Evolutionary conservation across 2,329 filamentous ascomycete species (phyloP).

Genomic region (Talaromyces sp.): DNA sequence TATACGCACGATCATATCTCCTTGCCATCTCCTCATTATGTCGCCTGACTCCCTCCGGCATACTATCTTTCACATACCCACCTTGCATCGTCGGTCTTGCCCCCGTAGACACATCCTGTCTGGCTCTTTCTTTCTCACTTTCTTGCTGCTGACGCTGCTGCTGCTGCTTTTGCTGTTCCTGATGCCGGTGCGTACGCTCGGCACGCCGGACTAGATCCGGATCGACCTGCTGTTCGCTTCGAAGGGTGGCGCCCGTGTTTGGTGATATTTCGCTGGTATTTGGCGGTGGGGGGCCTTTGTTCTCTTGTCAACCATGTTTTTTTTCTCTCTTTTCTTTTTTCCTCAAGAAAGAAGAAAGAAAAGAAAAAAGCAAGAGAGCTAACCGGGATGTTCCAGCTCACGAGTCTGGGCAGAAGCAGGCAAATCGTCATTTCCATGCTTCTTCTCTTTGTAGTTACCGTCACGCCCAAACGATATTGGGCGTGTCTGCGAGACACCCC

Average conservation of each 20-base stretch:
- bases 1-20: constrained; percentile 30
- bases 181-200: not conserved
- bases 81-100: constrained; percentile 29
- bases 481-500: not conserved
- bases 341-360: not conserved
- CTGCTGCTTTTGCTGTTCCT: constrained; percentile 6
- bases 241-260: not conserved
- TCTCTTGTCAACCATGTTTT: not conserved
- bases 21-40: constrained; percentile 32
- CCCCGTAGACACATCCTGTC: constrained; percentile 24
- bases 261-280: constrained; percentile 4
- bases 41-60: constrained; percentile 30
- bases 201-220: not conserved
- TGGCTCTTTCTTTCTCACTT: not conserved
- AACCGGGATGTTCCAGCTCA: constrained; percentile 10
- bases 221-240: not conserved
- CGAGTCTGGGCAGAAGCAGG: constrained; percentile 9
- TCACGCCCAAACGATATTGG: not conserved
- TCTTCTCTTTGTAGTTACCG: not conserved
- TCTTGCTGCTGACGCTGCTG: not conserved
- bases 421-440: not conserved
- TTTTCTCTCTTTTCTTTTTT: not conserved
- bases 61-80: constrained; percentile 17
- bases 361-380: not conserved
- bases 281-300: constrained; percentile 6